phyloP scores from a whole-genome alignment of 1,284 basidiomycete genomes.

The Schizophyllum amplum region DNA sequence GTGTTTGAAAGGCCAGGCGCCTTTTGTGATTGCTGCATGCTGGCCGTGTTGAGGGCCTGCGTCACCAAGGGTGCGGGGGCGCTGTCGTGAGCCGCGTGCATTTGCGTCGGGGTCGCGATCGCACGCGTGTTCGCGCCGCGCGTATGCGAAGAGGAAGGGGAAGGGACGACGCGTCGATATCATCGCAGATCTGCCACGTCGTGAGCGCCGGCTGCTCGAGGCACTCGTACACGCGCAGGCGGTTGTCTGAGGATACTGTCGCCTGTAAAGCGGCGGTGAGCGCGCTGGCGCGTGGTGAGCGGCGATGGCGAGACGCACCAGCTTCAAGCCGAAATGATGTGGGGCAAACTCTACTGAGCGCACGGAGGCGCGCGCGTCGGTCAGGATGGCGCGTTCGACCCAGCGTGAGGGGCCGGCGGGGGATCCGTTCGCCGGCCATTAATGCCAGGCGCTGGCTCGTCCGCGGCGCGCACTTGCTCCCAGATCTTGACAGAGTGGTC shows the following conservation, averaged over 20 bases:
- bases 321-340: slow-evolving; percentile 76
- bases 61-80: slow-evolving; percentile 51
- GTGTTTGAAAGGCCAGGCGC: slow-evolving; percentile 38
- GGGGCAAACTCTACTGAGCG: slow-evolving; percentile 82
- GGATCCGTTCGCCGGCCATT: slow-evolving; percentile 18
- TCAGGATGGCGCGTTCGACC: slow-evolving; percentile 68
- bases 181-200: slow-evolving; percentile 75
- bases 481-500: slow-evolving; percentile 87
- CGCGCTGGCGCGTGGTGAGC: not conserved
- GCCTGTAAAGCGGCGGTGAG: slow-evolving; percentile 40
- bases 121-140: slow-evolving; percentile 36
- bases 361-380: slow-evolving; percentile 80
- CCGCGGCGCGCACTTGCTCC: slow-evolving; percentile 55
- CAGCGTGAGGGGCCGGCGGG: slow-evolving; percentile 39
- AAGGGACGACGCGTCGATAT: slow-evolving; percentile 66
- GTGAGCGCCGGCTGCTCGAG: slow-evolving; percentile 73
- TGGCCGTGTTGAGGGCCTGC: slow-evolving; percentile 49
- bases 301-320: slow-evolving; percentile 48
- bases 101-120: slow-evolving; percentile 62
- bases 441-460: slow-evolving; percentile 23
- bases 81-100: slow-evolving; percentile 43
- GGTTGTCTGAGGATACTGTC: slow-evolving; percentile 79
- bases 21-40: slow-evolving; percentile 30
- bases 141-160: slow-evolving; percentile 37
- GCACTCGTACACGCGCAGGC: slow-evolving; percentile 85